These are phyloP conservation scores for Neotropicomus parvogracilis DNA, from an alignment of 1,284 basidiomycete genomes.

Conservation along the genomic window DNA sequence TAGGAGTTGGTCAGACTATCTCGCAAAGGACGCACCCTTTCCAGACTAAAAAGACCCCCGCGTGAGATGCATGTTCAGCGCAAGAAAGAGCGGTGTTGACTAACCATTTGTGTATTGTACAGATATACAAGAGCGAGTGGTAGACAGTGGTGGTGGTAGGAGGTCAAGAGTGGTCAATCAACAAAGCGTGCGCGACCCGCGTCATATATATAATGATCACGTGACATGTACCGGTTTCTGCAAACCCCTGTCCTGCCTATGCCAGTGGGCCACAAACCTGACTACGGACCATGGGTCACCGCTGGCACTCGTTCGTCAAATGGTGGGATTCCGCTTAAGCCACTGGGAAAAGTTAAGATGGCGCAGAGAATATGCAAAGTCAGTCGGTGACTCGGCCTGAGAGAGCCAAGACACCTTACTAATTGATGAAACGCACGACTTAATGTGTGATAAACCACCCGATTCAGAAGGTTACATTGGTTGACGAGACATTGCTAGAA, in stretches of 20 bases:
- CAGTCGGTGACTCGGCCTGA: too few relatives aligned
- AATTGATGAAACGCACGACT: too few relatives aligned
- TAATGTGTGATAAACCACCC: too few relatives aligned
- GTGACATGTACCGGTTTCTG: constrained; percentile 36
- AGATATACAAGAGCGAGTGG: constrained; percentile 19
- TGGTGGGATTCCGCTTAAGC: too few relatives aligned
- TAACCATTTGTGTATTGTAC: constrained; percentile 37
- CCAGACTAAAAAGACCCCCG: constrained; percentile 39
- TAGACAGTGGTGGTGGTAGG: constrained; percentile 40
- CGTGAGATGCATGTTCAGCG: constrained; percentile 12
- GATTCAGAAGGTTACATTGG: too few relatives aligned
- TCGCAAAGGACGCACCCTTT: constrained; percentile 38
- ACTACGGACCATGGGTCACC: too few relatives aligned
- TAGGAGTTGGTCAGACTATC: constrained; percentile 7
- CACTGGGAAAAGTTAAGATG: too few relatives aligned
- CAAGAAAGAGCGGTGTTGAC: constrained; percentile 14
- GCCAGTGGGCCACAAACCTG: too few relatives aligned
- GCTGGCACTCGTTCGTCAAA: too few relatives aligned
- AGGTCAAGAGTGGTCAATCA: constrained; percentile 41
- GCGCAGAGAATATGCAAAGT: too few relatives aligned
- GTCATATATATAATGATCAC: constrained; percentile 39
- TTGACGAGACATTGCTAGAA: too few relatives aligned
- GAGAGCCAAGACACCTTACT: too few relatives aligned
- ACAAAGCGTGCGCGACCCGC: constrained; percentile 35
- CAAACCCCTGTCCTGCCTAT: neutral